These are phyloP conservation scores for Cryphonectria carpinicola DNA, from an alignment of 2,329 filamentous ascomycete species.

Conservation along the genomic window DNA sequence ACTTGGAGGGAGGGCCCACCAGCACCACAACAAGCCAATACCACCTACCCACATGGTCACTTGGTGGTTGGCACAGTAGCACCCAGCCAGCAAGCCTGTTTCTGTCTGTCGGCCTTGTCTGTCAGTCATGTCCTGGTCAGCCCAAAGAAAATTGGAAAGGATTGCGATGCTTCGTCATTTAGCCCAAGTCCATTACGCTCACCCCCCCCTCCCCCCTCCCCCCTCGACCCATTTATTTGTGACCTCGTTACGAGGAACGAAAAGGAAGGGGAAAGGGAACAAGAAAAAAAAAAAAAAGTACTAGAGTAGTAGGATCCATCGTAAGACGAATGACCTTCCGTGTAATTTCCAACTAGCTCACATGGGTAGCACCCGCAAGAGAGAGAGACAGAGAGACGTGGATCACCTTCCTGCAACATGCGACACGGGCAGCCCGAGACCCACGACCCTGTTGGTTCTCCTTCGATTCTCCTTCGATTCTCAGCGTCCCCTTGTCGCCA, in stretches of 20 bases:
- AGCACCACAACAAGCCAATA: not conserved
- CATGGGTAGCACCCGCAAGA: slow-evolving; percentile 1
- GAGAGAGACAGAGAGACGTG: not conserved
- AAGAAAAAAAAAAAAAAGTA: not conserved
- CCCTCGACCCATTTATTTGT: not conserved
- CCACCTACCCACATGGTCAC: not conserved
- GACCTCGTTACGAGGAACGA: not conserved
- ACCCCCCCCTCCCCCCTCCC: too few species aligned
- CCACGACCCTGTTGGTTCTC: slow-evolving; percentile 10
- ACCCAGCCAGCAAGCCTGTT: not conserved
- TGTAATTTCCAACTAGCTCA: not conserved
- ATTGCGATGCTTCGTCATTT: not conserved
- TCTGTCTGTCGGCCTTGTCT: not conserved
- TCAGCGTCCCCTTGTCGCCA: slow-evolving; percentile 8
- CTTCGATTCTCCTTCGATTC: not conserved
- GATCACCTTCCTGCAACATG: slow-evolving; percentile 3
- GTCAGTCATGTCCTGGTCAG: not conserved
- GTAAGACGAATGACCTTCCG: not conserved
- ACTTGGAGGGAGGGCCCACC: not conserved
- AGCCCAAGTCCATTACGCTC: not conserved
- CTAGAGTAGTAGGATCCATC: not conserved
- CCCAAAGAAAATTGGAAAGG: not conserved
- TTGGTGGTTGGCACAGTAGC: not conserved
- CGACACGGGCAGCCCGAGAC: slow-evolving; percentile 16
- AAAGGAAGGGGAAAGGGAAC: not conserved